A percentile compares a stretch with the other conserved stretches of the same genome.
These are phyloP conservation scores for Hygrophorus pudorinus DNA, from an alignment of 768 basidiomycete genomes.

Conservation along the genomic window DNA sequence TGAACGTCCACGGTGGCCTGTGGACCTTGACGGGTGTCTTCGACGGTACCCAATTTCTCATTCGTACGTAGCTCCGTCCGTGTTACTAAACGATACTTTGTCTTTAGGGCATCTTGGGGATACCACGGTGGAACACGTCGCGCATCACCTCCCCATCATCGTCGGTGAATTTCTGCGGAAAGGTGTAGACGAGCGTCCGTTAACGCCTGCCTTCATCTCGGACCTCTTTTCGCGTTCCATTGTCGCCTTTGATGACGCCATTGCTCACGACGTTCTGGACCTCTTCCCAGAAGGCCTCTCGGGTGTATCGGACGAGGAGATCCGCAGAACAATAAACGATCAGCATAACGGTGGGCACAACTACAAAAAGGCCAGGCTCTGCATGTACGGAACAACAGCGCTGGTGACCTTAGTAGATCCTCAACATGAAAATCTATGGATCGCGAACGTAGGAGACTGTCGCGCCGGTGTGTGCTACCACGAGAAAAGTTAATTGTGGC, in stretches of 20 bases:
- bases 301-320: constrained; percentile 43
- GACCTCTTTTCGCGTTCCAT: constrained; percentile 50
- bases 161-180: constrained; percentile 47
- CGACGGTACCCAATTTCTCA: constrained; percentile 37
- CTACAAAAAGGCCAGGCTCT: constrained; percentile 55
- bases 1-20: constrained; percentile 42
- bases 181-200: constrained; percentile 24
- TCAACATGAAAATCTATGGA: constrained; percentile 58
- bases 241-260: constrained; percentile 53
- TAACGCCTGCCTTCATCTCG: constrained; percentile 41
- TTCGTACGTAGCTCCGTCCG: neutral
- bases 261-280: constrained; percentile 53
- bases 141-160: constrained; percentile 59
- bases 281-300: constrained; percentile 45
- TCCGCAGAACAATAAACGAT: constrained; percentile 56
- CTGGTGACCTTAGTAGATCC: constrained; percentile 68
- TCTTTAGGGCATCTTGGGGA: constrained; percentile 51
- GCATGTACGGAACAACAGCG: constrained; percentile 75
- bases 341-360: constrained; percentile 46
- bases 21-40: constrained; percentile 68
- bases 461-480: constrained; percentile 48
- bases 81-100: neutral
- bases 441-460: constrained; percentile 76
- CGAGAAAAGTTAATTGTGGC: constrained; percentile 3
- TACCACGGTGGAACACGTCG: constrained; percentile 59